Evolutionary conservation across 2,329 filamentous ascomycete species (phyloP).

Genomic region (Hortaea werneckii): DNA sequence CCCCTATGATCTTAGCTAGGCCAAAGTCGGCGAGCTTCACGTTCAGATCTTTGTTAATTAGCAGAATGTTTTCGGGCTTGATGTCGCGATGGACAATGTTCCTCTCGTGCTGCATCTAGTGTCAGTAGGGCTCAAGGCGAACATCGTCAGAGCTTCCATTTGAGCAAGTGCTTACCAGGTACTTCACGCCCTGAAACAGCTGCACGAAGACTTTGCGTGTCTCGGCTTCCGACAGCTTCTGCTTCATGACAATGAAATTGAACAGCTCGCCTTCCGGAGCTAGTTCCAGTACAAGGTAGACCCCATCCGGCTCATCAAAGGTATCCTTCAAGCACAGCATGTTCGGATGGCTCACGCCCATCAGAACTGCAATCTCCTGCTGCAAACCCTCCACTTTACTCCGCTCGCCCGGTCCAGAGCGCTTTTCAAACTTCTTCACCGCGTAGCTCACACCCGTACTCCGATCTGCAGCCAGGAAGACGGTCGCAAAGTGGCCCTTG

Average conservation of each 20-base stretch:
- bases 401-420: slow-evolving; percentile 68
- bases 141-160: too few relatives aligned
- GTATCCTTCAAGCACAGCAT: slow-evolving; percentile 89
- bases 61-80: slow-evolving; percentile 90
- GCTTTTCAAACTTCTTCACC: slow-evolving; percentile 90
- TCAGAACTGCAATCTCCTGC: slow-evolving; percentile 91
- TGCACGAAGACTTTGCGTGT: slow-evolving; percentile 81
- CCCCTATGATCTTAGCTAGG: slow-evolving; percentile 94
- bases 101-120: slow-evolving; percentile 64
- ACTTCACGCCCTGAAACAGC: slow-evolving; percentile 88
- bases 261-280: slow-evolving; percentile 91
- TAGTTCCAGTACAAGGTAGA: slow-evolving; percentile 85
- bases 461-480: slow-evolving; percentile 84
- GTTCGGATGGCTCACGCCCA: slow-evolving; percentile 93
- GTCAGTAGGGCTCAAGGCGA: slow-evolving; percentile 1
- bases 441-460: slow-evolving; percentile 72
- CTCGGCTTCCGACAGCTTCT: slow-evolving; percentile 76
- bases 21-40: slow-evolving; percentile 96
- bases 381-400: slow-evolving; percentile 79
- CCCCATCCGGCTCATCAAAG: slow-evolving; percentile 81
- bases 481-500: slow-evolving; percentile 90
- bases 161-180: slow-evolving; percentile 78
- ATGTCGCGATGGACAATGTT: slow-evolving; percentile 97
- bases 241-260: slow-evolving; percentile 84
- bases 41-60: slow-evolving; percentile 72